Conservation (phyloP, 805 yeast species). For the Pichia kluyveri region DNA sequence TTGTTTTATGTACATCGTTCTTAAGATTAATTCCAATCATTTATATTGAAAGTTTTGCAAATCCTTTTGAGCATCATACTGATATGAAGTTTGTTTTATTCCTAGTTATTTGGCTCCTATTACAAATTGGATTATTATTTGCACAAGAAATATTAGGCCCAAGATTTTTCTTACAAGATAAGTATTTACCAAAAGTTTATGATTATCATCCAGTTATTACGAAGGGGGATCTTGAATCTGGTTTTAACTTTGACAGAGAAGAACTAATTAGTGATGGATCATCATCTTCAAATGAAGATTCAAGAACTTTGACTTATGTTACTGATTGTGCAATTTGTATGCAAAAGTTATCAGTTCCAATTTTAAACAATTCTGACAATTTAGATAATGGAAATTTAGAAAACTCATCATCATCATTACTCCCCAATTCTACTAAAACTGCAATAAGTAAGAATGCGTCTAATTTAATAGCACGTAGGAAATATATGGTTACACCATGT, state of each 20-base stretch:
- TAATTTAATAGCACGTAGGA: slow-evolving; percentile 27
- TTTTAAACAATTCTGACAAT: slow-evolving; percentile 17
- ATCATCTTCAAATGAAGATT: slow-evolving; percentile 12
- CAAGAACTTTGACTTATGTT: slow-evolving; percentile 31
- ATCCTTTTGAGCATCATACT: slow-evolving; percentile 64
- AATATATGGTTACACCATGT: slow-evolving; percentile 85
- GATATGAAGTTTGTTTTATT: slow-evolving; percentile 42
- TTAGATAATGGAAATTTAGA: slow-evolving; percentile 9
- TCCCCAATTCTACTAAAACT: neutral
- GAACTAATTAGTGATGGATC: slow-evolving; percentile 11
- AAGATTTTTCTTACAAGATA: slow-evolving; percentile 72
- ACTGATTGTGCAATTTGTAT: slow-evolving; percentile 88
- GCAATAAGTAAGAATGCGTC: slow-evolving; percentile 10
- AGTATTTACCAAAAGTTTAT: slow-evolving; percentile 70
- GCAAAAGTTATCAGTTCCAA: slow-evolving; percentile 60
- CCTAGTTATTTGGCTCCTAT: slow-evolving; percentile 43
- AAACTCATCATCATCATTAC: neutral
- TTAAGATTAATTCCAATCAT: slow-evolving; percentile 56
- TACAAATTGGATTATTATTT: slow-evolving; percentile 51
- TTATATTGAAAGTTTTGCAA: slow-evolving; percentile 40
- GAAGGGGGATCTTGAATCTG: slow-evolving; percentile 51
- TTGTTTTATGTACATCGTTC: slow-evolving; percentile 58
- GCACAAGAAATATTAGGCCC: slow-evolving; percentile 68
- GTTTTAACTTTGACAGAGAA: slow-evolving; percentile 37
- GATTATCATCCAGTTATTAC: slow-evolving; percentile 69